These are phyloP conservation scores for Abrus precatorius DNA, from an alignment of 306 rosid species.

Conservation along the genomic window DNA sequence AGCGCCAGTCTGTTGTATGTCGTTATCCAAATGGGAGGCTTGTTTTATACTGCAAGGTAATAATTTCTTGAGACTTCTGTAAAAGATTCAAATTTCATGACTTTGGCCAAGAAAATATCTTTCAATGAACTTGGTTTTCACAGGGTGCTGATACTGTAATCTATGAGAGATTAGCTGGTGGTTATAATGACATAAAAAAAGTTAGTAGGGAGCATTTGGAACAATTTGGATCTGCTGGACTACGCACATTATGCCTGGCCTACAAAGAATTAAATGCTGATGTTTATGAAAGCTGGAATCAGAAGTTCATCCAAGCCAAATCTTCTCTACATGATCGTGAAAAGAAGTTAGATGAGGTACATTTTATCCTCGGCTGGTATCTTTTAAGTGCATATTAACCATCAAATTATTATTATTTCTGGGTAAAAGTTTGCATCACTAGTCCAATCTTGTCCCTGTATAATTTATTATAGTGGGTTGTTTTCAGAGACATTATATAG, in stretches of 20 bases:
- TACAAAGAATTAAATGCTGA: slow-evolving; percentile 78
- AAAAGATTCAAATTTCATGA: slow-evolving; percentile 23
- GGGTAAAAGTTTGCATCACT: neutral
- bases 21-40: slow-evolving; percentile 95
- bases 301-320: slow-evolving; percentile 88
- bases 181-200: slow-evolving; percentile 66
- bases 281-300: slow-evolving; percentile 90
- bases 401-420: slow-evolving; percentile 36
- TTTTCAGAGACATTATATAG: neutral
- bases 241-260: slow-evolving; percentile 95
- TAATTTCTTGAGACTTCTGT: slow-evolving; percentile 43
- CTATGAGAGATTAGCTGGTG: slow-evolving; percentile 78
- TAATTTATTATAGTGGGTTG: neutral
- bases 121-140: slow-evolving; percentile 50
- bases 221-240: slow-evolving; percentile 84
- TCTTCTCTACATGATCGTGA: slow-evolving; percentile 91
- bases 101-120: slow-evolving; percentile 52
- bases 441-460: neutral
- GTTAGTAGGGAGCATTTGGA: slow-evolving; percentile 81
- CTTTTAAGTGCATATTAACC: slow-evolving; percentile 24
- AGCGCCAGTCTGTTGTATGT: slow-evolving; percentile 96
- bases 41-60: slow-evolving; percentile 94
- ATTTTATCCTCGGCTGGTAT: slow-evolving; percentile 11
- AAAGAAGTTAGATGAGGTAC: slow-evolving; percentile 95
- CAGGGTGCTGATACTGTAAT: slow-evolving; percentile 98